Base-by-base conservation (phyloP, 2,329 filamentous ascomycete species). In the Chlorencoelia australis region DNA sequence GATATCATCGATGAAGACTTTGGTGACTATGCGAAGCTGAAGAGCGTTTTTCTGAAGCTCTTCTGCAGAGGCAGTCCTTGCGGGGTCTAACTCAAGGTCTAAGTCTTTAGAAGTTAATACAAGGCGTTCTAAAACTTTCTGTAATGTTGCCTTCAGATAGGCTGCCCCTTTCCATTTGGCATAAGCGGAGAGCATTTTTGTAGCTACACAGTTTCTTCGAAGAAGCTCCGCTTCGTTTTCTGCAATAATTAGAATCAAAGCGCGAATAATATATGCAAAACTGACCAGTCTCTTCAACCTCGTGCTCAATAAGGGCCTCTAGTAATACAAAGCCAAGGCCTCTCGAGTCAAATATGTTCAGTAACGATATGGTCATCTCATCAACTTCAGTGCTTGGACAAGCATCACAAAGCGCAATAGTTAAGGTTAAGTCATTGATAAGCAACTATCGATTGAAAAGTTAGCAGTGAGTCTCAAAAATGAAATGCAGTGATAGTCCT, bases 1-100 rank as follows among this genome's bases (percentile, higher is more conserved):
- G 14, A 82, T 82, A 46, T 80, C 75, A 36, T 81, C 76, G 37
- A 82, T 80, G 48, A 82, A 82, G 4, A 81, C 75, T 48, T 80
- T 79, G 1, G 78, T 75, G 7, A 82, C 75, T 21, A 79, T 73
- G 35, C 73, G 69, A 27, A 82, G 63, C 50, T 82, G 76, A 10
- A 76, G 55, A 3, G 75, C 74, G 51, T 82, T 82, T 49, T 75
- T 78, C 49, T 78, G 64, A 3, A 81, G 60, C 47, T 82, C 76
- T 46, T 81, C 76, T 2, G 65, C 59, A 0, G 73, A 75, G 22
- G 59, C 58, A 3, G 79, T 71, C 40, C 75, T 67, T 1, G 72
- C 66, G 5, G 78, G 78, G 50, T 82, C 77, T 4, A 82, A 65
- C 49, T 82, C 78, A 14, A 82, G 64, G 49, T 81, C 75, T 2